phyloP scores from a whole-genome alignment of 2,329 filamentous ascomycete genomes.

The Pseudogymnoascus sp. region DNA sequence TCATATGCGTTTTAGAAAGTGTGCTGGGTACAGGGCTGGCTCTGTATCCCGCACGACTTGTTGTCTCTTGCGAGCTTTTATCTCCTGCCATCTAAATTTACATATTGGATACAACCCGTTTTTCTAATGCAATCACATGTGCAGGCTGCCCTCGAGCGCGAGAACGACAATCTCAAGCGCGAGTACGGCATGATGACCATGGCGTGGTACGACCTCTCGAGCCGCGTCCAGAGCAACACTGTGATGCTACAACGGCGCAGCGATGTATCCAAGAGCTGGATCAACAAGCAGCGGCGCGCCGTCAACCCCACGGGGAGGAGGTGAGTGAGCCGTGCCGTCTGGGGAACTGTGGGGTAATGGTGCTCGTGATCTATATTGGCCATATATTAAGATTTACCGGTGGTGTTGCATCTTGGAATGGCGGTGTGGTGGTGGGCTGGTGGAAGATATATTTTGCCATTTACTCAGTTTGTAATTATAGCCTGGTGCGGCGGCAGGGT shows the following conservation, averaged over 20 bases:
- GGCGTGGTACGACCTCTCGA: constrained; percentile 81
- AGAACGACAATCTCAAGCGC: constrained; percentile 54
- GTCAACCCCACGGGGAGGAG: constrained; percentile 39
- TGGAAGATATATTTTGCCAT: constrained; percentile 1
- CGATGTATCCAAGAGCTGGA: constrained; percentile 71
- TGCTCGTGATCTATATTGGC: not conserved
- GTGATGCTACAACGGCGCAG: constrained; percentile 67
- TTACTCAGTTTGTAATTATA: constrained; percentile 6
- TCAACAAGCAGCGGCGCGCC: constrained; percentile 72
- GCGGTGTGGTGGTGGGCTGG: not conserved
- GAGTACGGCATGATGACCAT: constrained; percentile 72
- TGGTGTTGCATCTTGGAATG: not conserved
- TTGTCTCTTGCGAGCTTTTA: not conserved
- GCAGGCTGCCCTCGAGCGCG: not conserved
- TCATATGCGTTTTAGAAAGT: not conserved
- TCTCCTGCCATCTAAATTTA: not conserved
- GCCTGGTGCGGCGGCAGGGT: not conserved
- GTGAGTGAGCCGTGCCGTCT: constrained; percentile 11
- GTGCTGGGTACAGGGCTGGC: not conserved
- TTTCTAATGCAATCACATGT: not conserved
- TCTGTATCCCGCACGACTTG: not conserved
- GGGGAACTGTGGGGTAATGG: not conserved
- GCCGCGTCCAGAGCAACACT: constrained; percentile 72
- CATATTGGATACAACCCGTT: not conserved
- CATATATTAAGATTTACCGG: not conserved